A percentile compares a stretch with the other conserved stretches of the same genome.
Evolutionary conservation across 768 basidiomycete species (phyloP).

Genomic region (Suillus clintonianus): DNA sequence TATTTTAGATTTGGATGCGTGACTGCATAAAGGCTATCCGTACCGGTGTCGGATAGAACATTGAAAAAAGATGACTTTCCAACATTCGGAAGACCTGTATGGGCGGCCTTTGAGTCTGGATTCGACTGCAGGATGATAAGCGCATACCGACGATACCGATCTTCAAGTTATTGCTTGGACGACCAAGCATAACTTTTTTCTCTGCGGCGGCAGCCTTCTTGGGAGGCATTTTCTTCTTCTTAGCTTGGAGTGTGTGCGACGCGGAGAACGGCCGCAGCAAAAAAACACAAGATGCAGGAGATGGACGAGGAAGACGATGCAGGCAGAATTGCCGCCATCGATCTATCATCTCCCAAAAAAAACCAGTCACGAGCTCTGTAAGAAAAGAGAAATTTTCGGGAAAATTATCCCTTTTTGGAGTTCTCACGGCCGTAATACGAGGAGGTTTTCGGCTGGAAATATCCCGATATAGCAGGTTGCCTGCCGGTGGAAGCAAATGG

Average conservation of each 20-base stretch:
- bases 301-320: conserved; percentile 17
- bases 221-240: conserved; percentile 86
- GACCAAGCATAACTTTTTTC: conserved; percentile 86
- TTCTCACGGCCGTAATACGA: neutral
- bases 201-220: conserved; percentile 78
- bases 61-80: conserved; percentile 99
- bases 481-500: neutral
- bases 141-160: conserved; percentile 96
- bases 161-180: conserved; percentile 96
- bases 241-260: conserved; percentile 39
- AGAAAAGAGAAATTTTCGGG: conserved; percentile 1
- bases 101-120: conserved; percentile 7
- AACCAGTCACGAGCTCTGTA: conserved; percentile 5
- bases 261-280: conserved; percentile 36
- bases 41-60: conserved; percentile 87
- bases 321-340: conserved; percentile 7
- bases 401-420: neutral
- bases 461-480: neutral
- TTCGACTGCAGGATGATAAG: conserved; percentile 8
- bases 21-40: conserved; percentile 20
- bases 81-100: conserved; percentile 87
- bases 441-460: neutral
- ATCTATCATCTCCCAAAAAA: conserved; percentile 32
- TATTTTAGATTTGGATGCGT: conserved; percentile 9
- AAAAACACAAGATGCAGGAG: conserved; percentile 9